A percentile compares a stretch with the other conserved stretches of the same genome.
phyloP scores from a whole-genome alignment of 345 rosid species.

The Conringia planisiliqua region DNA sequence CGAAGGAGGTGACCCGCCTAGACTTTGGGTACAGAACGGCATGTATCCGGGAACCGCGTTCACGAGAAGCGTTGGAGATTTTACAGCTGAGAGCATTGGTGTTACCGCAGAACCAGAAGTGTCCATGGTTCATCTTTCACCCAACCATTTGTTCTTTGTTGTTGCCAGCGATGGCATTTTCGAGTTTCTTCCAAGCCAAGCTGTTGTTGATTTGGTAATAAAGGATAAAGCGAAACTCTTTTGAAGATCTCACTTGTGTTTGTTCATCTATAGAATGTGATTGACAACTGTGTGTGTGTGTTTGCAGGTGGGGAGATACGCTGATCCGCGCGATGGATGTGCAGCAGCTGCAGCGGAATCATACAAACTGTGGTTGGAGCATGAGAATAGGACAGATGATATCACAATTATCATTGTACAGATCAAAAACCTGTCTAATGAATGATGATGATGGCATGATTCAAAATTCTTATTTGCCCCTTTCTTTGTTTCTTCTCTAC shows the following conservation, averaged over 20 bases:
- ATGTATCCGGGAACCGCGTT: conserved; percentile 98
- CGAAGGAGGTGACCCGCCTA: conserved; percentile 91
- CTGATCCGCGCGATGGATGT: conserved; percentile 92
- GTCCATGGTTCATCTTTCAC: conserved; percentile 53
- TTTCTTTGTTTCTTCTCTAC: conserved; percentile 3
- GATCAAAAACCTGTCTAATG: conserved; percentile 62
- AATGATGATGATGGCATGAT: conserved; percentile 32
- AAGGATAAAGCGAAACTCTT: background rate
- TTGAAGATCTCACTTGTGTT: background rate
- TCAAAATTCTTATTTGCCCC: background rate
- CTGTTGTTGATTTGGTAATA: conserved; percentile 80
- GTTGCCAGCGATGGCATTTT: conserved; percentile 98
- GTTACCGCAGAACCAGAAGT: conserved; percentile 87
- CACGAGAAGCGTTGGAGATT: conserved; percentile 89
- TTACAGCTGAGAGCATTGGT: conserved; percentile 81
- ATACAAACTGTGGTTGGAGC: conserved; percentile 82
- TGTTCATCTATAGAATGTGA: background rate
- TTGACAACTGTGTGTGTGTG: conserved; percentile 15
- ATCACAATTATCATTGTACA: conserved; percentile 88
- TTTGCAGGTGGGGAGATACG: conserved; percentile 61
- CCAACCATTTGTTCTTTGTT: conserved; percentile 72
- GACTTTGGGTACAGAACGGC: conserved; percentile 90
- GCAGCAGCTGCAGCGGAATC: conserved; percentile 89
- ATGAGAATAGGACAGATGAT: conserved; percentile 94
- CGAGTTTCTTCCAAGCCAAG: conserved; percentile 91